A percentile compares a stretch with the other conserved stretches of the same genome.
phyloP scores from a whole-genome alignment of 1,284 basidiomycete genomes.

The Cryptococcus maquisensis region DNA sequence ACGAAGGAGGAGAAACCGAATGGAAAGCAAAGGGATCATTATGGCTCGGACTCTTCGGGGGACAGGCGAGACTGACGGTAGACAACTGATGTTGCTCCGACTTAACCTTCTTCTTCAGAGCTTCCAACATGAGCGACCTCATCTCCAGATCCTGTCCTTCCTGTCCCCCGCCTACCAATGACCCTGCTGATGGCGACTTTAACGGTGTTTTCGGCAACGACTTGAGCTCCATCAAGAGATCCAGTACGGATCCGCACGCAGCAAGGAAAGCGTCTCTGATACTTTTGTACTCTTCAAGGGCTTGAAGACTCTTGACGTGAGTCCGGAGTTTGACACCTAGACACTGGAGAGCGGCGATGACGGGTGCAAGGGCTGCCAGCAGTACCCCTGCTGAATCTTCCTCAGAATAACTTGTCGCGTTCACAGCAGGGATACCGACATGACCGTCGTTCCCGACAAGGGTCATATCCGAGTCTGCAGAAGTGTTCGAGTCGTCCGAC shows the following conservation, averaged over 20 bases:
- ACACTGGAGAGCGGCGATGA: constrained; percentile 2
- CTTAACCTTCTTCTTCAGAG: constrained; percentile 27
- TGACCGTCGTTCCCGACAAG: constrained; percentile 7
- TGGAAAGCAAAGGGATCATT: constrained; percentile 27
- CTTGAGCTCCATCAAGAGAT: neutral
- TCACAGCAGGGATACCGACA: neutral
- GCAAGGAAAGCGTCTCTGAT: neutral
- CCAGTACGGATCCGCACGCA: neutral
- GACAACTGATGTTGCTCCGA: constrained; percentile 10
- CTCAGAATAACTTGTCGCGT: neutral
- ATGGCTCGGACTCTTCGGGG: neutral
- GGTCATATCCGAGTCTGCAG: constrained; percentile 20
- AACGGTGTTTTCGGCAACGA: no score
- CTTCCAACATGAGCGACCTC: constrained; percentile 23
- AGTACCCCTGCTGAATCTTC: neutral
- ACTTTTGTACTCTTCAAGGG: neutral
- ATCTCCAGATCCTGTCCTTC: constrained; percentile 29
- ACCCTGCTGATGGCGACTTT: neutral
- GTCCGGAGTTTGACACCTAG: neutral
- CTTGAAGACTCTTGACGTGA: neutral
- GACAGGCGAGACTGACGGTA: neutral
- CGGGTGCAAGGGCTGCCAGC: constrained; percentile 2
- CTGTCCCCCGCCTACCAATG: constrained; percentile 1
- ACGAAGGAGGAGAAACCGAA: constrained; percentile 4
- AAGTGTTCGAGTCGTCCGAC: neutral